Evolutionary conservation across 163 green algal species (phyloP), one percentile per base, ranked within the genome.

Genomic region (Coccomyxa subellipsoidea): DNA sequence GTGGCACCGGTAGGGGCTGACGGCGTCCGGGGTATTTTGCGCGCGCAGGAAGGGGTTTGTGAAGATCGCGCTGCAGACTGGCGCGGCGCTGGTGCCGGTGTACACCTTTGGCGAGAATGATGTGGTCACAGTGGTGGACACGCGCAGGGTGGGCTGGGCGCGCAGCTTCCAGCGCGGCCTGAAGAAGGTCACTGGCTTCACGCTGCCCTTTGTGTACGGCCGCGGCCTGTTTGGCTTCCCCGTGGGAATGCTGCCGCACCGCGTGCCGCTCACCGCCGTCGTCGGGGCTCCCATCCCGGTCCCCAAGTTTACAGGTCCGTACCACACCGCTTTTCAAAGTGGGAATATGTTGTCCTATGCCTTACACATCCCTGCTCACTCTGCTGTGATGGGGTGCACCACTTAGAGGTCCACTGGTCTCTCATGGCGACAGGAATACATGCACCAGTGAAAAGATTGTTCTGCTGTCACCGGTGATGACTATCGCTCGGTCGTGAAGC

Each of bases 31-130:
- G n/a, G n/a, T n/a, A n/a, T n/a, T n/a, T n/a, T n/a, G n/a, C n/a
- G n/a, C n/a, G n/a, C 4, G 66, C 66, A 73, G 66, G 66, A 90
- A 89, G 82, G 89, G 89, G 38, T 92, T 92, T 84, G 81, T 88
- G 34, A 72, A 80, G 31, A 40, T 92, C n/a, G 89, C 89, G 27
- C 53, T 92, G 47, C 36, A 88, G 79, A 87, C 89, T 0, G 89
- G 89, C 15, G 86, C 89, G 31, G 82, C 54, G 2, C 82, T 92
- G 54, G 89, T 92, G n/a, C 89, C 89, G 12, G 83, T 92, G 31
- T 70, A 91, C 5, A 59, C 54, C 47, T 92, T 89, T 82, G 89
- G 89, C 7, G 89, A 92, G 81, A 88, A 80, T 0, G 89, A 92
- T 54, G 77, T 85, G 27, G 87, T 92, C 10, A 77, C 71, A 9